These are phyloP conservation scores for Xylariaceae sp. DNA, from an alignment of 2,329 filamentous ascomycete species.

Conservation along the genomic window DNA sequence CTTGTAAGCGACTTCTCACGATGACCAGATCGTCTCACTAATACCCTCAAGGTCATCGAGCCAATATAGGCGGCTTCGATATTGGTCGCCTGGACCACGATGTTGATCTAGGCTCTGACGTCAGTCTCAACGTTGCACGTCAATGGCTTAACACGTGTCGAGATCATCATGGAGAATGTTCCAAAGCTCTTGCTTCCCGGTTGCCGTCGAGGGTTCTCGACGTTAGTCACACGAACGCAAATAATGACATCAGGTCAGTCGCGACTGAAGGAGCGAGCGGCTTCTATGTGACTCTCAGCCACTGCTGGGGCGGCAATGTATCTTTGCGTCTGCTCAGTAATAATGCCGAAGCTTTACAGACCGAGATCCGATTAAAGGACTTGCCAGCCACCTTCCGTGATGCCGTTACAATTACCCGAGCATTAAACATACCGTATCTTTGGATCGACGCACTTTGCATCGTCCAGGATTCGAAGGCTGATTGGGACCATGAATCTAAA, in stretches of 20 bases:
- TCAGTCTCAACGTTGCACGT: neutral
- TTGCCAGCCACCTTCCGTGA: constrained; percentile 8
- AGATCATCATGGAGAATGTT: neutral
- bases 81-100: neutral
- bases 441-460: constrained; percentile 9
- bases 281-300: constrained; percentile 13
- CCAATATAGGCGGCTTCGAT: neutral
- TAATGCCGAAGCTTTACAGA: neutral
- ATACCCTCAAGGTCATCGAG: neutral
- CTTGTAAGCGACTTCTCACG: no score
- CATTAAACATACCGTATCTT: constrained; percentile 4
- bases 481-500: constrained; percentile 4
- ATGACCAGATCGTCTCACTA: neutral
- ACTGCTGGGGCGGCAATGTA: constrained; percentile 16
- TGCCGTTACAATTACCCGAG: constrained; percentile 6
- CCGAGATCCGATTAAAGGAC: neutral
- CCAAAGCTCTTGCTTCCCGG: neutral
- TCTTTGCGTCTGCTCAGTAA: constrained; percentile 1
- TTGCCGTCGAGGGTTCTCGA: neutral
- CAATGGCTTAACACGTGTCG: neutral
- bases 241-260: neutral
- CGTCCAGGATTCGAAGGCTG: constrained; percentile 4
- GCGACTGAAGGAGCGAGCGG: neutral
- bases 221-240: neutral
- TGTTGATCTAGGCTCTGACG: neutral